Percentiles rank a stretch among this genome's conserved stretches.
Conservation (phyloP, 306 rosid species). For the Sechiopsis laciniata region DNA sequence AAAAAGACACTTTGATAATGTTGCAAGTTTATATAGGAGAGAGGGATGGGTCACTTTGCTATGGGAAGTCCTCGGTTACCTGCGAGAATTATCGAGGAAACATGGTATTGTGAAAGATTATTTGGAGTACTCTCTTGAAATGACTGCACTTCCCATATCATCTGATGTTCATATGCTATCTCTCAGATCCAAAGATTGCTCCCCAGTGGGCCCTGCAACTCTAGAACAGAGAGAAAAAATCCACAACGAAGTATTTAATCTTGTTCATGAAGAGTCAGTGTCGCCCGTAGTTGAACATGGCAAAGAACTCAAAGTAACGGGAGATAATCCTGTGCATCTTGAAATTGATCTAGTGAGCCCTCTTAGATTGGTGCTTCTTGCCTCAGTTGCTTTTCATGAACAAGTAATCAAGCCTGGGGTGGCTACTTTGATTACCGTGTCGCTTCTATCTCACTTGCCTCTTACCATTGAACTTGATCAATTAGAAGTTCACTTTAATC, state of each 20-base stretch:
- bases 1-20: constrained; percentile 49
- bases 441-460: constrained; percentile 78
- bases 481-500: constrained; percentile 89
- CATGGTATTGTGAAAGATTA: constrained; percentile 52
- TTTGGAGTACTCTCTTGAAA: constrained; percentile 89
- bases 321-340: constrained; percentile 56
- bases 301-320: constrained; percentile 42
- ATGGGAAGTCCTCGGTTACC: constrained; percentile 89
- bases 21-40: constrained; percentile 80
- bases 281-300: constrained; percentile 36
- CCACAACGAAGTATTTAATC: constrained; percentile 69
- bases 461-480: constrained; percentile 60
- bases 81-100: constrained; percentile 78
- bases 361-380: constrained; percentile 80
- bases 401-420: constrained; percentile 66
- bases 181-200: constrained; percentile 46
- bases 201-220: constrained; percentile 80
- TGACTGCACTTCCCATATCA: constrained; percentile 84
- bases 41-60: constrained; percentile 92
- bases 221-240: constrained; percentile 55
- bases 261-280: constrained; percentile 43
- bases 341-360: constrained; percentile 93
- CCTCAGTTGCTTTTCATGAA: constrained; percentile 91
- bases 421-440: constrained; percentile 55
- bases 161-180: constrained; percentile 46